Evolutionary conservation across 1,139 yeast species (phyloP), one percentile per base, ranked within the genome.

Genomic region (Geotrichum carabidarum): DNA sequence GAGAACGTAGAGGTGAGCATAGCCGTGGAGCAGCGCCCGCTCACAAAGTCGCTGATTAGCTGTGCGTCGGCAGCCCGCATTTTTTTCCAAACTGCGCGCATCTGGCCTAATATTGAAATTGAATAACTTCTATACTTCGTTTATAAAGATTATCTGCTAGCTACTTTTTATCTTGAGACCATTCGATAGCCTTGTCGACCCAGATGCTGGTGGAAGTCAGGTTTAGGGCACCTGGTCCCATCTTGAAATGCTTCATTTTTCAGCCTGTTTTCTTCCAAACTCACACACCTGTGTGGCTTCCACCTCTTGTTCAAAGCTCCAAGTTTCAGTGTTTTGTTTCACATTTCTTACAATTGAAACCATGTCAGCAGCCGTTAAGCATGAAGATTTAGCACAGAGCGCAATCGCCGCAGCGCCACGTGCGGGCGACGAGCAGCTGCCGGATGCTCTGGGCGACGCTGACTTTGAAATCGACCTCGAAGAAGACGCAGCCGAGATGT

Each of bases 31-130:
- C 58, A 71, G 58, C 61, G 80, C 69, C 65, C 77, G 59, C 65
- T 74, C 59, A 74, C 72, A 18, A 82, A 83, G 65, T 79, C 83
- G 57, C 71, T 84, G 60, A 83, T 84, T 74, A 86, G 86, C 1
- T 73, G 75, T 51, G 88, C 82, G 8, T 73, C 86, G 6, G 89
- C 88, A 17, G 87, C 88, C 4, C 74, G 89, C 62, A 77, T 81
- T 4, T 82, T 83, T 68, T 82, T 82, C 70, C 88, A 83, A 67
- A 84, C 83, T 41, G 88, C 85, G 1, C 73, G 89, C 62, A 72
- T 81, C 8, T 30, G 7, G 15, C 54, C 54, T 2, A 27, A 12
- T 2, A 22, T 43, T 30, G 8, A 12, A 1, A 27, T 31, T 9
- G 15, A 43, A 17, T 27, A 43, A 14, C 30, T 27, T n/a, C 2